phyloP scores from a whole-genome alignment of 2,329 filamentous ascomycete genomes.

The Beauveria scarabaeidicola region DNA sequence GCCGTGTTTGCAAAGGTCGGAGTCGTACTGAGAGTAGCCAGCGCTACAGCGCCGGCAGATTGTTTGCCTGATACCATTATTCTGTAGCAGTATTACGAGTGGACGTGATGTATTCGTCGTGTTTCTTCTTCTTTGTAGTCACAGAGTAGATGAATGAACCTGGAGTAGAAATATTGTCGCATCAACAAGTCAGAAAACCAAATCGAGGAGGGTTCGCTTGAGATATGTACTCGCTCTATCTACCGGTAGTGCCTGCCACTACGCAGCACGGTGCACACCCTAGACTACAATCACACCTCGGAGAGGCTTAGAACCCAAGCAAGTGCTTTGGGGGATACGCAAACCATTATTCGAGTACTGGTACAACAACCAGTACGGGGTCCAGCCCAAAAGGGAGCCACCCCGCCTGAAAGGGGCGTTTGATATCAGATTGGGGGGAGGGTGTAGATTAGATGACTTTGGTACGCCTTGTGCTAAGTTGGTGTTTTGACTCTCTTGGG shows the following conservation, averaged over 20 bases:
- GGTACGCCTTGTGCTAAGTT: neutral
- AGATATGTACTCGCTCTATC: neutral
- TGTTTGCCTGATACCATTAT: slow-evolving; percentile 1
- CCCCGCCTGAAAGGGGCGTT: neutral
- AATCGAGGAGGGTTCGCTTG: neutral
- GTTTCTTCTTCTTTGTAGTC: neutral
- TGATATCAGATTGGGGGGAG: neutral
- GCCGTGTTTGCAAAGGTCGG: neutral
- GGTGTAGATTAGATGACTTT: slow-evolving; percentile 2
- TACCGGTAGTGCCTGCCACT: neutral
- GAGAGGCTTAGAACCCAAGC: neutral
- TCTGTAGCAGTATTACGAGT: neutral
- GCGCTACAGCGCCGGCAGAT: slow-evolving; percentile 2
- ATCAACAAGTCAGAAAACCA: too few species aligned
- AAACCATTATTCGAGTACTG: neutral
- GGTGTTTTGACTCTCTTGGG: neutral
- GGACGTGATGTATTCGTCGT: neutral
- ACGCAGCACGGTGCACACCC: neutral
- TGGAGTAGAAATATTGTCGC: too few species aligned
- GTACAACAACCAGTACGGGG: neutral
- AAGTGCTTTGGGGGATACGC: neutral
- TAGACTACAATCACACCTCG: neutral
- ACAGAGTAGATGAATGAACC: too few species aligned
- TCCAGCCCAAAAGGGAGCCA: neutral
- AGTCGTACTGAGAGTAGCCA: slow-evolving; percentile 7